Percentiles rank a stretch among this genome's conserved stretches.
Evolutionary conservation across 495 filamentous ascomycete species (phyloP).

Genomic region (Coniosporium apollinis): DNA sequence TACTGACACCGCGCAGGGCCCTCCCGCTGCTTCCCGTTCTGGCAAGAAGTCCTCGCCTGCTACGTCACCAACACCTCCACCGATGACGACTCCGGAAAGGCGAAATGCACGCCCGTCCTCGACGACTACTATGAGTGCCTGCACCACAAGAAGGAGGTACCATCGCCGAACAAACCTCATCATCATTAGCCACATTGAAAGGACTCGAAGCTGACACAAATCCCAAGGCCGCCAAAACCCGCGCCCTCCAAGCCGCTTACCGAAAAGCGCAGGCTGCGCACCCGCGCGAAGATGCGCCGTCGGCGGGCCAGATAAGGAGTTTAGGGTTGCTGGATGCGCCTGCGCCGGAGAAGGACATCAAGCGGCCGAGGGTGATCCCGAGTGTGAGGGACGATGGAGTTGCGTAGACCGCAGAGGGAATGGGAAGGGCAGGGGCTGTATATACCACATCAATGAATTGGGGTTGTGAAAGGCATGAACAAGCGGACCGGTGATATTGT

Average conservation of each 20-base stretch:
- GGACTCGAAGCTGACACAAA: too few species aligned
- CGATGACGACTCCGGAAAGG: conserved; percentile 62
- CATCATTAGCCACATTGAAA: conserved; percentile 2
- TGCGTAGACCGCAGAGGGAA: too few species aligned
- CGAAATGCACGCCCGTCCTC: conserved; percentile 73
- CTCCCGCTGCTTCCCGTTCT: conserved; percentile 94
- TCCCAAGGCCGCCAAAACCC: conserved; percentile 54
- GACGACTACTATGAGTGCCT: conserved; percentile 98
- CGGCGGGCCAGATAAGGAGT: conserved; percentile 64
- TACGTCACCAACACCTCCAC: conserved; percentile 27
- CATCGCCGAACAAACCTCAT: not conserved
- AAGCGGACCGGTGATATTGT: too few species aligned
- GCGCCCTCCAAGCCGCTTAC: conserved; percentile 71
- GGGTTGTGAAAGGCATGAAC: too few species aligned
- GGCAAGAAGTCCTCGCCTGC: conserved; percentile 48
- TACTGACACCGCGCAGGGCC: conserved; percentile 38
- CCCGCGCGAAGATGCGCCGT: conserved; percentile 57
- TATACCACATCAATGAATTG: too few species aligned
- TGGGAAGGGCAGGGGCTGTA: too few species aligned
- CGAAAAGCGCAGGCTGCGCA: conserved; percentile 60
- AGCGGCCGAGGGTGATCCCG: conserved; percentile 18
- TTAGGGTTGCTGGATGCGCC: conserved; percentile 59
- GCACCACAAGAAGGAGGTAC: conserved; percentile 94
- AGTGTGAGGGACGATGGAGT: too few species aligned
- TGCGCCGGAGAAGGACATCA: conserved; percentile 58